These are phyloP conservation scores for Tagetes patula DNA, from an alignment of 129 eudicot species.

Conservation along the genomic window DNA sequence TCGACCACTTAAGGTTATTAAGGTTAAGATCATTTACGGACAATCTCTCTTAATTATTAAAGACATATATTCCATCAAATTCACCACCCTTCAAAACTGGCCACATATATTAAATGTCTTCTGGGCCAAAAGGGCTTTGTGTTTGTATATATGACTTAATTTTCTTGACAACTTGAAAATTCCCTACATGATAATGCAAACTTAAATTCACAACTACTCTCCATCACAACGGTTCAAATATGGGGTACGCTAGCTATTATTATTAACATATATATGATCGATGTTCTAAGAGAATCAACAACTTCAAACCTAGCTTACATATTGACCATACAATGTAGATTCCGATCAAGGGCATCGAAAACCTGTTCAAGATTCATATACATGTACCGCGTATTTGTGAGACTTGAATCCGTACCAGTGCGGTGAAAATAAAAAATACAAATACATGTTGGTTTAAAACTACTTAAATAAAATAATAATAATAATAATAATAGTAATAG, in stretches of 20 bases:
- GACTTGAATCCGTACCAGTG: too few relatives aligned
- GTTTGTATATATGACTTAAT: slow-evolving; percentile 10
- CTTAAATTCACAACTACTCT: slow-evolving; percentile 31
- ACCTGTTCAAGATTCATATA: neutral
- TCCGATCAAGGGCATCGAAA: neutral
- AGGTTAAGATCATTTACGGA: neutral
- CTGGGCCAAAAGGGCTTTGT: slow-evolving; percentile 16
- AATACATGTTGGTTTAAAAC: too few relatives aligned
- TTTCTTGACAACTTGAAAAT: slow-evolving; percentile 29
- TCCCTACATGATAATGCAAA: slow-evolving; percentile 27
- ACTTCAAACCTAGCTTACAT: too few relatives aligned
- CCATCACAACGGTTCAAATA: neutral
- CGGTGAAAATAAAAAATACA: too few relatives aligned
- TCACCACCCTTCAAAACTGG: neutral
- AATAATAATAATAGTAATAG: too few relatives aligned
- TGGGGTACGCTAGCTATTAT: slow-evolving; percentile 8
- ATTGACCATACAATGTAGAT: neutral
- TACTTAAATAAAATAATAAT: too few relatives aligned
- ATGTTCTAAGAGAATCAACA: neutral
- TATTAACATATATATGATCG: neutral
- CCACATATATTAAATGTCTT: slow-evolving; percentile 15
- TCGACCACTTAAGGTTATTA: too few relatives aligned
- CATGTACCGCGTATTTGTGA: neutral
- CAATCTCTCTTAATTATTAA: neutral
- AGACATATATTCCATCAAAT: slow-evolving; percentile 7